Evolutionary conservation across 495 filamentous ascomycete species (phyloP), one percentile per base, ranked within the genome.

Genomic region (Podospora pseudocomata): DNA sequence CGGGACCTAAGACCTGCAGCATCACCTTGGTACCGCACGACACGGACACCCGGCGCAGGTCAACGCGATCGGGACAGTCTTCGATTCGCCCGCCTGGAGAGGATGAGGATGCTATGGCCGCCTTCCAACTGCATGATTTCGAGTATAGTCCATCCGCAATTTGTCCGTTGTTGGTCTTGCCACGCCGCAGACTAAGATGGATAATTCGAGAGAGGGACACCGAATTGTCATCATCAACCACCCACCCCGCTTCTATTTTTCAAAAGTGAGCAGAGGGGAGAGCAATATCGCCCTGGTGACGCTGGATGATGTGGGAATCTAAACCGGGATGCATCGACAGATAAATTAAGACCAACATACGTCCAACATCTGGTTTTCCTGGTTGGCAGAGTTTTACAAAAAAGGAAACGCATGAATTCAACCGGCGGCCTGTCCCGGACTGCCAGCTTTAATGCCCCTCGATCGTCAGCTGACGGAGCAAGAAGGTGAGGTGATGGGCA

Each of bases 371-470:
- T 49, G 27, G 63, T 61, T 53, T 70, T 68, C 70, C 70, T 71
- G 39, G 39, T 49, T 49, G 39, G 15, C 39, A 13, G 39, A 5
- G 39, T 49, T 49, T 49, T 1, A 49, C 23, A 32, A 49, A 49
- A 49, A 49, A 18, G 68, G 53, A 23, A 70, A 69, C 66, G 70
- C 74, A 72, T 74, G 65, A 67, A 69, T 15, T 19, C 39, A 16
- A 65, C 64, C 54, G n/a, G 55, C 28, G 67, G 68, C 69, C 65
- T 62, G 63, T 49, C 73, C 71, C 55, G 73, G 68, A 55, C 60
- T 57, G 27, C 61, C 53, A 66, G 28, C 63, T 76, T 76, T 72
- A 76, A 76, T 76, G 74, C 72, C 19, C 55, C 6, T 58, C 55
- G 23, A 58, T 58, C 55, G 56, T 68, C 57, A 53, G 55, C 68